Evolutionary conservation across 208 protist genomes (phyloP).

Genomic region (Wallacemonas sp.): DNA sequence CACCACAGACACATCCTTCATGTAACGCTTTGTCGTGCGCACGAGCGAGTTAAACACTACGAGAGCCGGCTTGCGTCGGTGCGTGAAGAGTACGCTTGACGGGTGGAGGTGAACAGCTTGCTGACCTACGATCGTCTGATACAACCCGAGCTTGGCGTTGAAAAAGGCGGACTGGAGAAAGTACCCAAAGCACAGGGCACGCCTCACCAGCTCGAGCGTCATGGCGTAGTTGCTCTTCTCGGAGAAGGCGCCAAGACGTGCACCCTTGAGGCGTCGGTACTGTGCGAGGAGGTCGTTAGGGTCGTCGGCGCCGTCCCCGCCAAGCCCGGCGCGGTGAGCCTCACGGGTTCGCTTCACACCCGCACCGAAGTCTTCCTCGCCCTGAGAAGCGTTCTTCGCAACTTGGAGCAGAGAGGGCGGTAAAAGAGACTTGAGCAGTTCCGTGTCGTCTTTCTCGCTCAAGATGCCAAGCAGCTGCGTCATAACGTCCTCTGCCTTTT

Average conservation of each 20-base stretch:
- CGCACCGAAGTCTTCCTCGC: background rate
- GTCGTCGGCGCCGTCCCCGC: background rate
- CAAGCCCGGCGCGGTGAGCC: slow-evolving; percentile 10
- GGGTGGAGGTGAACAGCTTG: slow-evolving; percentile 86
- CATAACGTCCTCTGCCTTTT: slow-evolving; percentile 85
- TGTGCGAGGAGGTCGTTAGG: slow-evolving; percentile 30
- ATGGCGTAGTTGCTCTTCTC: slow-evolving; percentile 12
- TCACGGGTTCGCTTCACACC: slow-evolving; percentile 11
- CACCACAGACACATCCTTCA: slow-evolving; percentile 89
- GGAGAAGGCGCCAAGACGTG: slow-evolving; percentile 1
- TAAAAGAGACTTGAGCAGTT: slow-evolving; percentile 45
- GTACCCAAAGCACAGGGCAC: slow-evolving; percentile 86
- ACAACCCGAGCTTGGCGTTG: slow-evolving; percentile 83
- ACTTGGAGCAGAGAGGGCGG: slow-evolving; percentile 21
- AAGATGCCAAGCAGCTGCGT: slow-evolving; percentile 74
- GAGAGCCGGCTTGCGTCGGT: slow-evolving; percentile 77
- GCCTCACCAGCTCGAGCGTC: slow-evolving; percentile 65
- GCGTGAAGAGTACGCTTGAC: slow-evolving; percentile 83
- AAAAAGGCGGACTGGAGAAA: slow-evolving; percentile 89
- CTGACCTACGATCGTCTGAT: slow-evolving; percentile 82
- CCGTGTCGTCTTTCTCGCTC: slow-evolving; percentile 47
- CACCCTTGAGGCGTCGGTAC: slow-evolving; percentile 20
- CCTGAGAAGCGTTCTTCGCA: background rate
- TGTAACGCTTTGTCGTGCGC: slow-evolving; percentile 88
- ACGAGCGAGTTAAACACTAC: slow-evolving; percentile 90